Evolutionary conservation across 257 asterid genomes (phyloP), one percentile per base, ranked within the genome.

Genomic region (Petrea volubilis): DNA sequence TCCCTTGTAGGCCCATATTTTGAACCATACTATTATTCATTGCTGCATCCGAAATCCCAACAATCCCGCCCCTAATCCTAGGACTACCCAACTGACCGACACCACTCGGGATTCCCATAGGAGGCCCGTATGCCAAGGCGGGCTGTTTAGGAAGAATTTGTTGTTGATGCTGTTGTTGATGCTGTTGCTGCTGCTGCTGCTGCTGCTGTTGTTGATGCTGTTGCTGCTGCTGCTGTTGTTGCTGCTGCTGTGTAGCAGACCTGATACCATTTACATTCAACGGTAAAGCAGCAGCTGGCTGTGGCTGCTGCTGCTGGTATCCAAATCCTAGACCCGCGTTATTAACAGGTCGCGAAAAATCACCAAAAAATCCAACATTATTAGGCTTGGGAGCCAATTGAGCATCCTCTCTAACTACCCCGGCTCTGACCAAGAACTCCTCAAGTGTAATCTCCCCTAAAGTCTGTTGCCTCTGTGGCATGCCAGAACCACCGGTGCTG

Each of bases 381-480:
- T 77, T 67, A 21, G 83, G 46, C 58, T 80, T 81, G 20, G 77
- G 84, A 52, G 82, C 78, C 68, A 84, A 52, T 40, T 80, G 93
- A 61, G 86, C 67, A 53, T 90, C 96, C 78, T 94, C 96, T 77
- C 87, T 86, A 60, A 86, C 96, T 60, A 84, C 97, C 34, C 98
- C 98, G 17, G 98, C 97, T 80, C 84, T 84, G 38, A 70, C 77
- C 71, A 95, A 79, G 74, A 92, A 95, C 75, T 95, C 98, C 81
- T 95, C 99, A 0, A 95, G 94, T 21, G 99, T 92, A 6, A 88
- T 79, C 81, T 95, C 96, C 18, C 98, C 95, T 47, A 95, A 79
- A 41, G 97, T 90, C 4, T 71, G 90, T 64, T 95, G 88, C 80
- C 88, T 87, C 55, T 87, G 90, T 8, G 91, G 86, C 73, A 84